A percentile compares a stretch with the other conserved stretches of the same genome.
These are phyloP conservation scores for Verruconis gallopava DNA, from an alignment of 2,329 filamentous ascomycete genomes.

Conservation along the genomic window DNA sequence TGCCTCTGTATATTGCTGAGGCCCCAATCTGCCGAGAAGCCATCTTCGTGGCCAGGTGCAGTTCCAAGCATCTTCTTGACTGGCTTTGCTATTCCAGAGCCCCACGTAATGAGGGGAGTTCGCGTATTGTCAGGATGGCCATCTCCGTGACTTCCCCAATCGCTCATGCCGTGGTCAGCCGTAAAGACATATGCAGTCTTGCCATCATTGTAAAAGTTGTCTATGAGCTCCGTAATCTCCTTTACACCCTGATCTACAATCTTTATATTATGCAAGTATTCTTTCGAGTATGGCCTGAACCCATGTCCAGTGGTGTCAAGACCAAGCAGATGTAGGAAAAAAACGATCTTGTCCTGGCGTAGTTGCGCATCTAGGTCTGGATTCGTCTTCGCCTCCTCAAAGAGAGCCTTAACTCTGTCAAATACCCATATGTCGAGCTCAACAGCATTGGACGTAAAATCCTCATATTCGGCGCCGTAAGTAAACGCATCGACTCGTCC, in stretches of 20 bases:
- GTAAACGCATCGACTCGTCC: conserved; percentile 77
- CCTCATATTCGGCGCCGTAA: conserved; percentile 75
- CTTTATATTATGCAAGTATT: conserved; percentile 91
- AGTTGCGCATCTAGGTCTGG: conserved; percentile 58
- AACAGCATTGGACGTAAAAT: conserved; percentile 73
- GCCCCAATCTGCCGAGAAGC: conserved; percentile 78
- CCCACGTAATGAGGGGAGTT: conserved; percentile 87
- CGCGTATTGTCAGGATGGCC: conserved; percentile 95
- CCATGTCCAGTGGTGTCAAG: conserved; percentile 81
- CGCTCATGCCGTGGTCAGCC: conserved; percentile 97
- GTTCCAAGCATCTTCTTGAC: conserved; percentile 39
- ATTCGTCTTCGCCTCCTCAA: conserved; percentile 67
- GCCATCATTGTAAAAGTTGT: conserved; percentile 69
- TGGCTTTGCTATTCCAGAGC: conserved; percentile 75
- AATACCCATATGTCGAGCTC: conserved; percentile 91
- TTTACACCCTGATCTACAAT: conserved; percentile 82
- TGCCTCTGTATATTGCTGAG: conserved; percentile 70
- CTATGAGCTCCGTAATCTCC: conserved; percentile 67
- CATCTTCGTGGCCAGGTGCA: conserved; percentile 75
- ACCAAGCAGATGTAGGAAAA: conserved; percentile 88
- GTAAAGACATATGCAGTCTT: conserved; percentile 95
- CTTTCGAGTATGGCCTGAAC: conserved; percentile 82
- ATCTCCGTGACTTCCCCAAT: conserved; percentile 98
- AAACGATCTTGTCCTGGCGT: conserved; percentile 75
- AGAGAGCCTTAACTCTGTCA: conserved; percentile 78